phyloP scores from a whole-genome alignment of 306 rosid species.

The Psophocarpus tetragonolobus region DNA sequence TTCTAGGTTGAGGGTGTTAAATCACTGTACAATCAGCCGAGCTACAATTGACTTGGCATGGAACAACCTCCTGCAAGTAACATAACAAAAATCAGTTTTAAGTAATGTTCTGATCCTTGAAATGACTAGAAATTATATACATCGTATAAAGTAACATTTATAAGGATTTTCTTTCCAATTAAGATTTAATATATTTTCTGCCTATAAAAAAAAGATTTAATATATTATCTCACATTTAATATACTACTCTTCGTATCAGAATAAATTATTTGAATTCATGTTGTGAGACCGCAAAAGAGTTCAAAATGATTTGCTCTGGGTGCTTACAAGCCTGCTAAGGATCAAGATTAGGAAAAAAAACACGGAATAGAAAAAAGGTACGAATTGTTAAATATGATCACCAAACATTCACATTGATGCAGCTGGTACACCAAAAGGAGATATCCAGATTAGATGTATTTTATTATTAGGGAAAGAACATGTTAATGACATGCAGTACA shows the following conservation, averaged over 20 bases:
- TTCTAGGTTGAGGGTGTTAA: constrained; percentile 47
- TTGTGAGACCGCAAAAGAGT: not conserved
- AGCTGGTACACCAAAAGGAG: not conserved
- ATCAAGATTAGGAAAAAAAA: constrained; percentile 7
- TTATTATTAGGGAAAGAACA: not conserved
- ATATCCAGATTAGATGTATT: not conserved
- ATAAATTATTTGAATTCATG: not conserved
- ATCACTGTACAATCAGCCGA: constrained; percentile 67
- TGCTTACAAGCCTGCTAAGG: not conserved
- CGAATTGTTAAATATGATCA: not conserved
- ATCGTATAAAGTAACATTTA: too few relatives aligned
- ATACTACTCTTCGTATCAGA: not conserved
- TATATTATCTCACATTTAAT: not conserved
- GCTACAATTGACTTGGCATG: constrained; percentile 43
- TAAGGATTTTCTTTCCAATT: too few relatives aligned
- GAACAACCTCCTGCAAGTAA: constrained; percentile 61
- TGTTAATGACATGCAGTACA: not conserved
- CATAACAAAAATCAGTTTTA: constrained; percentile 27
- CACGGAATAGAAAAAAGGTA: not conserved
- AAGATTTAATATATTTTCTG: not conserved
- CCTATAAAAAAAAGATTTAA: too few relatives aligned
- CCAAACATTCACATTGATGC: not conserved
- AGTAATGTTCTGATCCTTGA: not conserved
- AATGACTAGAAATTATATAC: too few relatives aligned
- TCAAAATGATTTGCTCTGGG: not conserved